phyloP scores from a whole-genome alignment of 2,329 filamentous ascomycete genomes.

The Fusarium phyllophilum region DNA sequence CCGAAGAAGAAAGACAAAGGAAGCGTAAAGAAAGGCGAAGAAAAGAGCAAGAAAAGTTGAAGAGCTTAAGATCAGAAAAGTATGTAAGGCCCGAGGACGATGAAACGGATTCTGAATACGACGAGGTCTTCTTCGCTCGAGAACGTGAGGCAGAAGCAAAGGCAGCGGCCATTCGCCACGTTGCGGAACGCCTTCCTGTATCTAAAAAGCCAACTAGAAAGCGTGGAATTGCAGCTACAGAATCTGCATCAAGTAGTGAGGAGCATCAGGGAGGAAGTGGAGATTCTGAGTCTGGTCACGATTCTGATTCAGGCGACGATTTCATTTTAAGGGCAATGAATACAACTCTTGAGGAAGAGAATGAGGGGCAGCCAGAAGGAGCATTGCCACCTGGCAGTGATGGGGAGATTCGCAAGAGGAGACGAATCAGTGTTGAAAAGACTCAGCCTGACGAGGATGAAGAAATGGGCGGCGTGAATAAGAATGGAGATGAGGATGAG shows the following conservation, averaged over 20 bases:
- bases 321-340: constrained; percentile 40
- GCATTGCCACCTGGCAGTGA: constrained; percentile 47
- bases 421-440: constrained; percentile 45
- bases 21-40: constrained; percentile 70
- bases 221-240: constrained; percentile 24
- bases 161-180: not conserved
- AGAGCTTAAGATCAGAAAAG: constrained; percentile 84
- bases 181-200: not conserved
- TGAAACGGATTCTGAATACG: constrained; percentile 81
- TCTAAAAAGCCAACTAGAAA: constrained; percentile 47
- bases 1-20: constrained; percentile 73
- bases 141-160: constrained; percentile 64
- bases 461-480: constrained; percentile 42
- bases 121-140: constrained; percentile 77
- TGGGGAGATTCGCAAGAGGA: constrained; percentile 51
- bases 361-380: constrained; percentile 42
- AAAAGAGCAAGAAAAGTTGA: constrained; percentile 79
- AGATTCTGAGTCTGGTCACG: constrained; percentile 34
- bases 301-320: constrained; percentile 38
- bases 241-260: constrained; percentile 1
- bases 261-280: not conserved
- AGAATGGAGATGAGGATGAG: constrained; percentile 46
- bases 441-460: constrained; percentile 27
- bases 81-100: constrained; percentile 89
- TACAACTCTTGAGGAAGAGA: constrained; percentile 34